Percentiles rank a stretch among this genome's conserved stretches.
Conservation (phyloP, 768 basidiomycete genomes). For the Russula compacta region DNA sequence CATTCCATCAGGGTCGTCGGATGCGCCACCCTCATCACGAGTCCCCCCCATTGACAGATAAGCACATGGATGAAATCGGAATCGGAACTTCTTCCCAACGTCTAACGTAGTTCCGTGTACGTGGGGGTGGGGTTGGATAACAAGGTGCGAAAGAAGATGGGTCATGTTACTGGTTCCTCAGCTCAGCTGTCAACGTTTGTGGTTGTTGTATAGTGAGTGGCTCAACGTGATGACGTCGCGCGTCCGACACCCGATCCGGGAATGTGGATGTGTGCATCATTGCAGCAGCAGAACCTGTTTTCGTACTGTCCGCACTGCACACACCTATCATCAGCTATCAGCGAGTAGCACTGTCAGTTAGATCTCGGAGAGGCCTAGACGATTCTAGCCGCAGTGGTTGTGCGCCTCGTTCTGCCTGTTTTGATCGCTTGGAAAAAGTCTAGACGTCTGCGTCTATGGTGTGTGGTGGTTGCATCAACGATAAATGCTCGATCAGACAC, state of each 20-base stretch:
- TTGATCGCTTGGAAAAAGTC: background rate
- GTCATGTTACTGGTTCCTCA: too few species aligned
- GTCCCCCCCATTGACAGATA: background rate
- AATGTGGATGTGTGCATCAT: too few species aligned
- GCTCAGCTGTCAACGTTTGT: too few species aligned
- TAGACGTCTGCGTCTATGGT: background rate
- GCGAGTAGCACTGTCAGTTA: too few species aligned
- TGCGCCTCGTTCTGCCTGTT: background rate
- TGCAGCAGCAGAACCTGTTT: too few species aligned
- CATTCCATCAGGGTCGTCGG: background rate
- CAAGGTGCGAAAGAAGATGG: too few species aligned
- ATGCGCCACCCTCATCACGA: conserved; percentile 1
- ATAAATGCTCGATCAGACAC: background rate
- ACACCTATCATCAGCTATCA: background rate
- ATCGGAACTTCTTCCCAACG: too few species aligned
- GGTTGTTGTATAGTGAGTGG: too few species aligned
- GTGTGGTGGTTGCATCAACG: background rate
- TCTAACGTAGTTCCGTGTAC: too few species aligned
- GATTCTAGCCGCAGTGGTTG: background rate
- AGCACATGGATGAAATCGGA: background rate
- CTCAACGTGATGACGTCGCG: too few species aligned
- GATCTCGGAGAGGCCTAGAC: background rate
- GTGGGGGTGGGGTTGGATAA: too few species aligned
- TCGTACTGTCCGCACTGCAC: background rate
- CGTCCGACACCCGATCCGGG: too few species aligned